These are phyloP conservation scores for Didymosphaeria variabile DNA, from an alignment of 2,329 filamentous ascomycete species.

Conservation along the genomic window DNA sequence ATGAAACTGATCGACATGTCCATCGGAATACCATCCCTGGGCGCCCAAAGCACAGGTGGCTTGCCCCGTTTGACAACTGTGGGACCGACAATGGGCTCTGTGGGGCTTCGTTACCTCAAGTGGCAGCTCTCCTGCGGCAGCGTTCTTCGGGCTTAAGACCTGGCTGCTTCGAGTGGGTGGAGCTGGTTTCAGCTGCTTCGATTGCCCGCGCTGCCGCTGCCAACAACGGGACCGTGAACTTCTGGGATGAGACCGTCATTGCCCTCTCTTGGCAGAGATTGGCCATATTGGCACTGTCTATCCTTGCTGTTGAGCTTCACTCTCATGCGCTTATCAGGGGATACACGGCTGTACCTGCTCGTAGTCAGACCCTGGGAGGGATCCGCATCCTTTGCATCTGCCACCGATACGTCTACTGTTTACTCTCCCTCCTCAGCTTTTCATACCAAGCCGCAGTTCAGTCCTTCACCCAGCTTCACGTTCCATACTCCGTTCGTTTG, in stretches of 20 bases:
- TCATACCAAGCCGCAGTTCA: slow-evolving; percentile 1
- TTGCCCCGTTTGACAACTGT: slow-evolving; percentile 5
- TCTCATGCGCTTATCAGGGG: slow-evolving; percentile 2
- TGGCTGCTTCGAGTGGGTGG: slow-evolving; percentile 10
- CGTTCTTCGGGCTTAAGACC: neutral
- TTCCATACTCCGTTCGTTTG: slow-evolving; percentile 1
- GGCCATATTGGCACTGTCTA: neutral
- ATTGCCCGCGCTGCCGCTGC: slow-evolving; percentile 4
- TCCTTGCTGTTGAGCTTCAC: slow-evolving; percentile 4
- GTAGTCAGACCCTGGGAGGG: neutral
- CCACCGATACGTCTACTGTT: neutral
- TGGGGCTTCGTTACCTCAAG: neutral
- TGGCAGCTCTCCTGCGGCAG: neutral
- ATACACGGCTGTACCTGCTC: slow-evolving; percentile 8
- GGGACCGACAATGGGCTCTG: slow-evolving; percentile 5
- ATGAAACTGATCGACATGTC: slow-evolving; percentile 13
- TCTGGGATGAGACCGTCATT: slow-evolving; percentile 5
- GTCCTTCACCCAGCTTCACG: neutral
- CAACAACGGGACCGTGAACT: neutral
- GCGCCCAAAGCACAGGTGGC: neutral
- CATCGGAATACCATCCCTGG: slow-evolving; percentile 3
- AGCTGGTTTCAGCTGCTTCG: slow-evolving; percentile 12
- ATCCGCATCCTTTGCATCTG: slow-evolving; percentile 6
- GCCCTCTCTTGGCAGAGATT: slow-evolving; percentile 1
- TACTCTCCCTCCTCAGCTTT: neutral